Evolutionary conservation across 768 basidiomycete species (phyloP).

Genomic region (Termitomyces sp.): DNA sequence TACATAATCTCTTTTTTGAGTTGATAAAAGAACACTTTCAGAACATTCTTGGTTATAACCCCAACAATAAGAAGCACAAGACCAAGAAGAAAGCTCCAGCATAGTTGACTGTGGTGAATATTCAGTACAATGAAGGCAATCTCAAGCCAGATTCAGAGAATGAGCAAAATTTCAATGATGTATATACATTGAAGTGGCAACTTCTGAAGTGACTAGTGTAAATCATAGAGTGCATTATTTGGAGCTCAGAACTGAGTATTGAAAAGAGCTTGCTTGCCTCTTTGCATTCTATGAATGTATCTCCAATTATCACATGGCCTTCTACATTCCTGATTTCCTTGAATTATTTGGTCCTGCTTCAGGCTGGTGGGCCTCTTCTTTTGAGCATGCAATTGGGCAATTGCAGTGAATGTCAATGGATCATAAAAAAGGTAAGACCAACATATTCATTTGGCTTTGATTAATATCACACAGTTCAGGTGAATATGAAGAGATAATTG

Average conservation of each 20-base stretch:
- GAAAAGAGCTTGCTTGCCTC: background rate
- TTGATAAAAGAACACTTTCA: too few species aligned
- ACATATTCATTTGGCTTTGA: background rate
- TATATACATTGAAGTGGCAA: background rate
- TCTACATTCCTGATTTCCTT: too few species aligned
- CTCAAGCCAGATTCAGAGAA: background rate
- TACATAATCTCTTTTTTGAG: too few species aligned
- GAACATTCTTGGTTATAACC: too few species aligned
- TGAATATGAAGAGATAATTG: background rate
- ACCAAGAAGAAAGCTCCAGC: too few species aligned
- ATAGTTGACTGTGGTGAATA: background rate
- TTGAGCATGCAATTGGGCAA: background rate
- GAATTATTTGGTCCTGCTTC: too few species aligned
- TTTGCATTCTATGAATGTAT: background rate
- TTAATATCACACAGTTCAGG: background rate
- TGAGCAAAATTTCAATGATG: too few species aligned
- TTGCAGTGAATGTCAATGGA: background rate
- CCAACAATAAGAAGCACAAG: too few species aligned
- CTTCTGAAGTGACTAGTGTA: background rate
- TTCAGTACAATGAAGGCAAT: background rate
- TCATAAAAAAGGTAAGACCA: background rate
- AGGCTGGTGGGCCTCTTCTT: background rate
- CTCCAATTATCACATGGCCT: too few species aligned
- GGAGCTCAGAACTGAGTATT: background rate
- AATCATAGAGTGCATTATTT: background rate